Percentiles rank a stretch among this genome's conserved stretches.
Evolutionary conservation across 2,329 filamentous ascomycete species (phyloP).

Genomic region (Fusarium burgessii): DNA sequence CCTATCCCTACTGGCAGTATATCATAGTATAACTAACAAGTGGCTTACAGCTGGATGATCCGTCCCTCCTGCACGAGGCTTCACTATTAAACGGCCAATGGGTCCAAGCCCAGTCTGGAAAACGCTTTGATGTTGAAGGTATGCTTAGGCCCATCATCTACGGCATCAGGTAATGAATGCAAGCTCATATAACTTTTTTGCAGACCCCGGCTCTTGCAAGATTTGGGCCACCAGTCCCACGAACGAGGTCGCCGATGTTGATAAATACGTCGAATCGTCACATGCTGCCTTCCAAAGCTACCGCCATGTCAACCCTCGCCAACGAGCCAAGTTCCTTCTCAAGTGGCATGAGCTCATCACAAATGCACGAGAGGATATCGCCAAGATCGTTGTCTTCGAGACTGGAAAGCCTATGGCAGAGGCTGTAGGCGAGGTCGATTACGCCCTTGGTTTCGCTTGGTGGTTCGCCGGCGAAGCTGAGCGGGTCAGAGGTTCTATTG

Average conservation of each 20-base stretch:
- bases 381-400: slow-evolving; percentile 58
- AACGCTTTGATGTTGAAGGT: not conserved
- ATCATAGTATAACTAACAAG: fast-evolving
- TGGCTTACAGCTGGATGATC: not conserved
- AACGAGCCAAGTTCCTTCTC: slow-evolving; percentile 49
- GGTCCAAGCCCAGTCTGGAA: not conserved
- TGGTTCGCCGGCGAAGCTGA: slow-evolving; percentile 67
- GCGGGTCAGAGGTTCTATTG: slow-evolving; percentile 62
- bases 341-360: slow-evolving; percentile 54
- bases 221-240: not conserved
- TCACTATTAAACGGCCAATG: slow-evolving; percentile 4
- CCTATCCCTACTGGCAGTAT: fast-evolving
- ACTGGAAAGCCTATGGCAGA: slow-evolving; percentile 70
- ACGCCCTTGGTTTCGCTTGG: slow-evolving; percentile 64
- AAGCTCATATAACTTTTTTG: not conserved
- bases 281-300: slow-evolving; percentile 54
- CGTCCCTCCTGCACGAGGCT: not conserved
- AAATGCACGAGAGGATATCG: slow-evolving; percentile 53
- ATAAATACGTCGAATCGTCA: slow-evolving; percentile 34
- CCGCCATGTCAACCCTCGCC: slow-evolving; percentile 52
- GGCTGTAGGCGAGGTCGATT: slow-evolving; percentile 66
- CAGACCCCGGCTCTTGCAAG: slow-evolving; percentile 5
- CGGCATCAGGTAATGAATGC: not conserved
- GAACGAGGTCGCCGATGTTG: slow-evolving; percentile 46
- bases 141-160: fast-evolving